Evolutionary conservation across 768 basidiomycete species (phyloP).

Genomic region (Paxillus ammoniavirescens): DNA sequence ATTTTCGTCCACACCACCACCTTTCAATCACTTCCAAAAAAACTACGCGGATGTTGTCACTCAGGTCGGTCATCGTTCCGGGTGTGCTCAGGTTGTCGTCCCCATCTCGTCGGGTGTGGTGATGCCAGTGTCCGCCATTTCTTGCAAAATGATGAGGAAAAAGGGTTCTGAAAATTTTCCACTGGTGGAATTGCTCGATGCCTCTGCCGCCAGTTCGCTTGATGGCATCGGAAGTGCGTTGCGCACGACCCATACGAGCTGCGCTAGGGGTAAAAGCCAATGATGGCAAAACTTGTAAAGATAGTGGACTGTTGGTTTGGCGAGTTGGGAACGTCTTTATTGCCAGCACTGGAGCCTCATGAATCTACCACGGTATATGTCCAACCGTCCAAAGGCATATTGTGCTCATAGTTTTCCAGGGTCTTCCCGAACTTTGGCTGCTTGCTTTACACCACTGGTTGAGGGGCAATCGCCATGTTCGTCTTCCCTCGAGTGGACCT

Average conservation of each 20-base stretch:
- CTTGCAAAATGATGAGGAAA: neutral
- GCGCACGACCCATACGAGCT: neutral
- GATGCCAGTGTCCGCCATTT: slow-evolving; percentile 1
- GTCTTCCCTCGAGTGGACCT: too few relatives aligned
- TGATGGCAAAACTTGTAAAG: neutral
- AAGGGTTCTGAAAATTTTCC: neutral
- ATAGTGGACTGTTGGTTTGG: too few relatives aligned
- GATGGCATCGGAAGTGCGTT: neutral
- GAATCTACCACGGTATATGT: neutral
- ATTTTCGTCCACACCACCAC: neutral
- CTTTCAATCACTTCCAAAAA: slow-evolving; percentile 1
- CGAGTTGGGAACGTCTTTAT: too few relatives aligned
- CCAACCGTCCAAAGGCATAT: too few relatives aligned
- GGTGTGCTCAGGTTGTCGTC: neutral
- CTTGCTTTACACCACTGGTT: too few relatives aligned
- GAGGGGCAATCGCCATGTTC: too few relatives aligned
- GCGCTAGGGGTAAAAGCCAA: neutral
- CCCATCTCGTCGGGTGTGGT: neutral
- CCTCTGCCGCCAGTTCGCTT: neutral
- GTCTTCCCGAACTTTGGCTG: too few relatives aligned
- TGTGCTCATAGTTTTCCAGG: too few relatives aligned
- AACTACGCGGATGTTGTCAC: neutral
- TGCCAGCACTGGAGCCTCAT: neutral
- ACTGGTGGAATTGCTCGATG: neutral
- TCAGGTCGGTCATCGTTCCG: neutral